Evolutionary conservation across 768 basidiomycete species (phyloP).

Genomic region (Saitozyma sp.): DNA sequence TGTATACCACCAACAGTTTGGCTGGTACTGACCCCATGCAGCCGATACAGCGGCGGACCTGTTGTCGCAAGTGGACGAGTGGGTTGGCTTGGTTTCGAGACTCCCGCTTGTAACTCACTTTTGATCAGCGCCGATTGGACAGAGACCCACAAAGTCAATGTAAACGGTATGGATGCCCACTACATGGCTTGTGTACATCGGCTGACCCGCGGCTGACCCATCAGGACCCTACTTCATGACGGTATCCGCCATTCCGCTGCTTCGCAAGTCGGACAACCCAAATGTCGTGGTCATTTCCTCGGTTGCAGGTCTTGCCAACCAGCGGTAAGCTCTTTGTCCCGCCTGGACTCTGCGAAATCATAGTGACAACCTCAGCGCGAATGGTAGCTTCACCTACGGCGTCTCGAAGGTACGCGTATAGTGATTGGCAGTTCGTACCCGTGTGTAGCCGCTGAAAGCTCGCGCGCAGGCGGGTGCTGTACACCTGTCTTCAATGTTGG

Average conservation of each 20-base stretch:
- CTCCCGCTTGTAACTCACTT: neutral
- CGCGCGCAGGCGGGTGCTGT: conserved; percentile 1
- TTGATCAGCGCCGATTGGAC: conserved; percentile 19
- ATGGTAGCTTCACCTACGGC: conserved; percentile 27
- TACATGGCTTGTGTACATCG: no score
- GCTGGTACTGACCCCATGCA: neutral
- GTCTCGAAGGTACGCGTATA: conserved; percentile 18
- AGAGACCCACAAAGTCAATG: conserved; percentile 23
- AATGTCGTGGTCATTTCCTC: conserved; percentile 29
- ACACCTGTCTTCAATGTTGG: conserved; percentile 22
- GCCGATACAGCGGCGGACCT: conserved; percentile 23
- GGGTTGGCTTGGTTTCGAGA: conserved; percentile 1
- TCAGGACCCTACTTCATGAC: conserved; percentile 28
- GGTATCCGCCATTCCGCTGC: conserved; percentile 18
- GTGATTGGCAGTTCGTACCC: no score
- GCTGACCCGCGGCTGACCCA: neutral
- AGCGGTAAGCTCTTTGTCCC: conserved; percentile 1
- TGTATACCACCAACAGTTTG: no score
- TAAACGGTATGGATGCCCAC: conserved; percentile 20
- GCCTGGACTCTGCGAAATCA: no score
- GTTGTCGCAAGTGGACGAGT: conserved; percentile 32
- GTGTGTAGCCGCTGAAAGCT: no score
- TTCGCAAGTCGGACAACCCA: conserved; percentile 20
- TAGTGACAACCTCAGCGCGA: conserved; percentile 7
- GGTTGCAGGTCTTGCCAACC: conserved; percentile 24